Evolutionary conservation across 2,329 filamentous ascomycete genomes (phyloP).

Genomic region (Fusarium citri): DNA sequence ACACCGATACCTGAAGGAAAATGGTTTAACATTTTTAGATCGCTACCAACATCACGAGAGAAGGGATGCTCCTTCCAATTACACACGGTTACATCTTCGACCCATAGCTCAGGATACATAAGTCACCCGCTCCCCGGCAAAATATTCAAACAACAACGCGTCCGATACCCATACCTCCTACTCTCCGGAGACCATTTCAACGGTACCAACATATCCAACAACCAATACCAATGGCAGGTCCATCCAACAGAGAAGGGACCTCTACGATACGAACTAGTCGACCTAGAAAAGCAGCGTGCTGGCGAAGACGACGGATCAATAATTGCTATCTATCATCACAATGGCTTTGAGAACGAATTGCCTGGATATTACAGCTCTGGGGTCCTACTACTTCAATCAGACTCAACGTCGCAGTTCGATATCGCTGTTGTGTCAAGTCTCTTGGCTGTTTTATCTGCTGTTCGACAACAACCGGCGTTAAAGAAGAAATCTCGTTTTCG

Average conservation of each 20-base stretch:
- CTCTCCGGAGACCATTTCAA: fast-evolving
- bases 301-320: neutral
- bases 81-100: neutral
- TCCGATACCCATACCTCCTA: neutral
- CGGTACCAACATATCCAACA: neutral
- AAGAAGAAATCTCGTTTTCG: neutral
- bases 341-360: conserved; percentile 10
- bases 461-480: neutral
- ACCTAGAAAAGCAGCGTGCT: fast-evolving
- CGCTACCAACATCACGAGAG: neutral
- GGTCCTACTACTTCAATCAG: neutral
- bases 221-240: neutral
- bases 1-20: fast-evolving
- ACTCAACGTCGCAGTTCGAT: neutral
- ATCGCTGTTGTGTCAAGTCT: neutral
- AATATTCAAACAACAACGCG: neutral
- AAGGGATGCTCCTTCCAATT: neutral
- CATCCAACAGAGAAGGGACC: neutral
- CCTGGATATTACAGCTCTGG: neutral
- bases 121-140: conserved; percentile 1
- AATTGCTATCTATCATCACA: conserved; percentile 13
- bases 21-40: neutral
- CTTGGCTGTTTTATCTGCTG: neutral
- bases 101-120: neutral
- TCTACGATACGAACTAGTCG: conserved; percentile 13